These are phyloP conservation scores for Penicillium lagena DNA, from an alignment of 495 filamentous ascomycete species.

Conservation along the genomic window DNA sequence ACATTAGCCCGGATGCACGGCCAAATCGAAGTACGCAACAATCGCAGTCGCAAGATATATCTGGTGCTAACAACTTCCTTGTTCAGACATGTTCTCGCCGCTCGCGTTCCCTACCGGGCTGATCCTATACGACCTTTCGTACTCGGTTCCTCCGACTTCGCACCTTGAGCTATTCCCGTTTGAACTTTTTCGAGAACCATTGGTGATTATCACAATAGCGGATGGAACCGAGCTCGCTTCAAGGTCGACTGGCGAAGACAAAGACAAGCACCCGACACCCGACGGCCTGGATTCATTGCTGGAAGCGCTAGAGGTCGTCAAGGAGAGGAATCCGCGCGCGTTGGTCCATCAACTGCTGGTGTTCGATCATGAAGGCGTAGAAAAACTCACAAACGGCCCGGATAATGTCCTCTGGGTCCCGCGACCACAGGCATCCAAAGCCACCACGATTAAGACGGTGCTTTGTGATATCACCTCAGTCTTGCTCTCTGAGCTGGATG, in stretches of 20 bases:
- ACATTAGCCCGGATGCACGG: conserved; percentile 81
- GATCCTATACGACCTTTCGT: conserved; percentile 85
- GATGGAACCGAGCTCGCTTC: conserved; percentile 56
- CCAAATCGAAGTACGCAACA: conserved; percentile 75
- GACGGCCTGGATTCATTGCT: conserved; percentile 56
- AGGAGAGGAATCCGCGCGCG: conserved; percentile 64
- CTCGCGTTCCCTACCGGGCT: conserved; percentile 83
- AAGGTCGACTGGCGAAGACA: conserved; percentile 28
- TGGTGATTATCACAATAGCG: conserved; percentile 72
- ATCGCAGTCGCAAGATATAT: not conserved
- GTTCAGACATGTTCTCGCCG: conserved; percentile 87
- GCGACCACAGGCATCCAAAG: conserved; percentile 59
- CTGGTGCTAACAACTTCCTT: conserved; percentile 13
- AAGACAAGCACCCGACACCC: conserved; percentile 22
- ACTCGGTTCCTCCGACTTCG: conserved; percentile 67
- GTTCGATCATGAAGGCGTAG: conserved; percentile 57
- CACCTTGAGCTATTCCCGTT: conserved; percentile 77
- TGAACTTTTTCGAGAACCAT: conserved; percentile 74
- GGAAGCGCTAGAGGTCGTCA: conserved; percentile 50
- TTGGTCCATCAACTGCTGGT: conserved; percentile 73
- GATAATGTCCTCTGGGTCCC: conserved; percentile 63
- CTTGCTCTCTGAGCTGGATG: conserved; percentile 80
- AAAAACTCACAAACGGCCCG: conserved; percentile 35
- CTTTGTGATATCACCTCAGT: conserved; percentile 86
- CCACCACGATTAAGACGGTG: conserved; percentile 90